Percentiles rank a stretch among this genome's conserved stretches.
Conservation (phyloP, 805 yeast species). For the Wickerhamiella kurtzmanii region DNA sequence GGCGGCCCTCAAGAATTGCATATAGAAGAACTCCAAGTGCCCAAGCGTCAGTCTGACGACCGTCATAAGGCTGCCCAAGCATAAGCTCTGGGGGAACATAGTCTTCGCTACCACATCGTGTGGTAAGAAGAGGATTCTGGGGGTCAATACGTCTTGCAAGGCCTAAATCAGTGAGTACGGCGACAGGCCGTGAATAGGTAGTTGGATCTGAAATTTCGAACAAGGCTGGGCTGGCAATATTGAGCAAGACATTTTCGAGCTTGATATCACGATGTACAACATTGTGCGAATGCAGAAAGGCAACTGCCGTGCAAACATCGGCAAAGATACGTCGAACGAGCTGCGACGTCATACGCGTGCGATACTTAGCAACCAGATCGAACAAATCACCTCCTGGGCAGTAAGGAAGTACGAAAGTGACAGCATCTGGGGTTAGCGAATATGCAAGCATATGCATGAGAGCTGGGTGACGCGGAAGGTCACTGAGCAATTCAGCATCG, state of each 20-base stretch:
- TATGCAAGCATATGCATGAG: slow-evolving; percentile 41
- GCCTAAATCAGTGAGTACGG: slow-evolving; percentile 78
- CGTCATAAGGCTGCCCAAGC: slow-evolving; percentile 85
- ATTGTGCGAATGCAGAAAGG: slow-evolving; percentile 50
- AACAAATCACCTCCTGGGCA: slow-evolving; percentile 79
- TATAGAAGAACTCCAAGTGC: slow-evolving; percentile 86
- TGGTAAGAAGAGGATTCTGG: slow-evolving; percentile 50
- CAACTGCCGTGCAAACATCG: slow-evolving; percentile 57
- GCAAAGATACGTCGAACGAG: slow-evolving; percentile 50
- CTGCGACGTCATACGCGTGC: slow-evolving; percentile 33
- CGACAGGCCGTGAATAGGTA: slow-evolving; percentile 27
- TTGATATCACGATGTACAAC: slow-evolving; percentile 88
- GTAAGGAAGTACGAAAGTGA: slow-evolving; percentile 53
- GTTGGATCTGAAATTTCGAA: slow-evolving; percentile 6
- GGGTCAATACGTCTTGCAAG: slow-evolving; percentile 57
- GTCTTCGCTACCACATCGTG: slow-evolving; percentile 94
- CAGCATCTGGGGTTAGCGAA: slow-evolving; percentile 28
- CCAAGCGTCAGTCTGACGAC: slow-evolving; percentile 87
- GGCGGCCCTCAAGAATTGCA: slow-evolving; percentile 65
- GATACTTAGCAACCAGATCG: slow-evolving; percentile 38
- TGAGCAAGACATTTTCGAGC: slow-evolving; percentile 62
- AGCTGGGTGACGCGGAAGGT: slow-evolving; percentile 47
- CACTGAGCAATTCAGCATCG: slow-evolving; percentile 51
- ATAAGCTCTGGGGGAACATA: slow-evolving; percentile 90
- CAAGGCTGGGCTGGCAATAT: slow-evolving; percentile 20